Percentiles rank a stretch among this genome's conserved stretches.
phyloP scores from a whole-genome alignment of 2,329 filamentous ascomycete species.

The Pestalotiopsis sp. region DNA sequence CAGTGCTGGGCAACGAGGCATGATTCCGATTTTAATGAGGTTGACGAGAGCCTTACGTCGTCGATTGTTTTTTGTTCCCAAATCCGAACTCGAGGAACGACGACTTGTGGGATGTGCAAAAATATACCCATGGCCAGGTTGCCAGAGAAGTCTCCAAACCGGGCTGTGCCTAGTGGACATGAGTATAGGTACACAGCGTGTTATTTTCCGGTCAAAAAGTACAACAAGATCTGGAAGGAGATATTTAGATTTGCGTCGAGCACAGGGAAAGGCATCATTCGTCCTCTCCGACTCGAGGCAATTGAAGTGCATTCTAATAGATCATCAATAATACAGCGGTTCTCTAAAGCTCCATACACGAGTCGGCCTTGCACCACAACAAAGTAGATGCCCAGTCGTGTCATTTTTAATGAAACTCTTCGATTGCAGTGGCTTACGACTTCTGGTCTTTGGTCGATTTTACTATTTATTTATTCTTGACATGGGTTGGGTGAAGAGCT shows the following conservation, averaged over 20 bases:
- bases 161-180: not conserved
- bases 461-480: not conserved
- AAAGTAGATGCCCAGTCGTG: not conserved
- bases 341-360: not conserved
- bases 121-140: slow-evolving; percentile 8
- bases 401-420: not conserved
- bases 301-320: slow-evolving; percentile 6
- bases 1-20: not conserved
- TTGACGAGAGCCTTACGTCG: not conserved
- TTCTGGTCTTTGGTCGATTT: not conserved
- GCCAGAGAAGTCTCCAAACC: not conserved
- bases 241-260: slow-evolving; percentile 7
- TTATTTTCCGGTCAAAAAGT: slow-evolving; percentile 1
- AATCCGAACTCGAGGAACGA: not conserved
- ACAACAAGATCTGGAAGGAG: slow-evolving; percentile 1
- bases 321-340: slow-evolving; percentile 5
- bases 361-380: not conserved
- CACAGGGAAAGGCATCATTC: not conserved
- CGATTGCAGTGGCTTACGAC: not conserved
- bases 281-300: not conserved
- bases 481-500: not conserved
- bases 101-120: not conserved
- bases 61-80: not conserved
- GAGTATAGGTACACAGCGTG: not conserved
- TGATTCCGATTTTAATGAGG: not conserved